phyloP scores from a whole-genome alignment of 176 grass and related monocot species.

The Phyllostachys edulis region DNA sequence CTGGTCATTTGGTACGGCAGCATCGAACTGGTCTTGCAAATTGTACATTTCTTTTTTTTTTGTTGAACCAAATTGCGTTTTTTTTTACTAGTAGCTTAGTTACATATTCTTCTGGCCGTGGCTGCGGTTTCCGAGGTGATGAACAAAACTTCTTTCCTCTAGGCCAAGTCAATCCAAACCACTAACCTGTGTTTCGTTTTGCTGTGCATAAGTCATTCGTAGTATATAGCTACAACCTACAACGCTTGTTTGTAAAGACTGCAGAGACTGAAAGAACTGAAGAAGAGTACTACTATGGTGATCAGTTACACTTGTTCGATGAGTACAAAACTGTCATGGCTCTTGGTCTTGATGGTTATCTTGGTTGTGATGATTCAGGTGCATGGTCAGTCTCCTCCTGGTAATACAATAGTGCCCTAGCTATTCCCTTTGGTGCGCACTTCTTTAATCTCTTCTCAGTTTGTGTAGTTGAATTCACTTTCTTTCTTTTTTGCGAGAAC shows the following conservation, averaged over 20 bases:
- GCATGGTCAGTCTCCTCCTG: neutral
- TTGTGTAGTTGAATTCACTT: neutral
- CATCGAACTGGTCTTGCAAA: neutral
- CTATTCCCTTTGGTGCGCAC: too few relatives aligned
- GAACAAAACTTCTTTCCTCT: neutral
- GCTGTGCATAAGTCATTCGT: neutral
- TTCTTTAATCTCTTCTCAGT: neutral
- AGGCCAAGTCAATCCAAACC: neutral
- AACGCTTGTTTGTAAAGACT: neutral
- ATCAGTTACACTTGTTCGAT: neutral
- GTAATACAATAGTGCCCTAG: neutral
- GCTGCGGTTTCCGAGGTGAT: neutral
- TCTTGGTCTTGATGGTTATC: neutral
- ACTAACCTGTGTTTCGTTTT: neutral
- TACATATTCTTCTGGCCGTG: neutral
- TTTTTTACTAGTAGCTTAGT: neutral
- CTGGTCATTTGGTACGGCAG: neutral
- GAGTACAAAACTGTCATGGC: neutral
- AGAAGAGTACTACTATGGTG: neutral
- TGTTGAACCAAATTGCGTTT: neutral
- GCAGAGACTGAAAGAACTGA: neutral
- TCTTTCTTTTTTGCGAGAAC: too few relatives aligned
- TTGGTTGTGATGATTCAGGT: neutral
- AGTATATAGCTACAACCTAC: neutral
- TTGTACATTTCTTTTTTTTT: too few relatives aligned